Evolutionary conservation across 2,329 filamentous ascomycete genomes (phyloP).

Genomic region (Ophiosphaerella korrae): DNA sequence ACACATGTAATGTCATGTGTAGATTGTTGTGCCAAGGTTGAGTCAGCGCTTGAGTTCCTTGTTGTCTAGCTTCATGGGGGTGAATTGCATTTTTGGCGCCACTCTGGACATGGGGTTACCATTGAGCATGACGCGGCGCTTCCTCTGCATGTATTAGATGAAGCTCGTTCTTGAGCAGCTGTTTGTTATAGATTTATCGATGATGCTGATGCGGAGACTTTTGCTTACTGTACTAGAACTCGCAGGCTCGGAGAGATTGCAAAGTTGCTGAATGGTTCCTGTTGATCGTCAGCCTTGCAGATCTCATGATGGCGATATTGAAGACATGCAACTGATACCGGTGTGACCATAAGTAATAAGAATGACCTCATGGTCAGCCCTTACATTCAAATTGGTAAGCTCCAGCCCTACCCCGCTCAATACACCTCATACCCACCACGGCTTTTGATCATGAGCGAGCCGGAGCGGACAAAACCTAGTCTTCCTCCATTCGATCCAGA

Average conservation of each 20-base stretch:
- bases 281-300: background rate
- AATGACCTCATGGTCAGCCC: too few relatives aligned
- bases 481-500: constrained; percentile 22
- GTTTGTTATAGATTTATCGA: background rate
- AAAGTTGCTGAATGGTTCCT: background rate
- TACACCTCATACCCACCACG: background rate
- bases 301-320: background rate
- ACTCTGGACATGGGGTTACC: too few relatives aligned
- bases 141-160: background rate
- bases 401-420: background rate
- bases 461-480: constrained; percentile 7
- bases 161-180: background rate
- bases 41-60: too few relatives aligned
- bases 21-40: too few relatives aligned
- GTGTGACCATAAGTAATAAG: background rate
- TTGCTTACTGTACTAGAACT: background rate
- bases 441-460: constrained; percentile 18
- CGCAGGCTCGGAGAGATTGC: background rate
- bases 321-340: background rate
- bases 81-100: too few relatives aligned
- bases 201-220: background rate
- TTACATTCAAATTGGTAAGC: background rate
- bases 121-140: too few relatives aligned
- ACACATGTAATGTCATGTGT: too few relatives aligned
- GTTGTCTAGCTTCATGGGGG: too few relatives aligned